Evolutionary conservation across 2,329 filamentous ascomycete species (phyloP).

Genomic region (Pseudogymnoascus destructans): DNA sequence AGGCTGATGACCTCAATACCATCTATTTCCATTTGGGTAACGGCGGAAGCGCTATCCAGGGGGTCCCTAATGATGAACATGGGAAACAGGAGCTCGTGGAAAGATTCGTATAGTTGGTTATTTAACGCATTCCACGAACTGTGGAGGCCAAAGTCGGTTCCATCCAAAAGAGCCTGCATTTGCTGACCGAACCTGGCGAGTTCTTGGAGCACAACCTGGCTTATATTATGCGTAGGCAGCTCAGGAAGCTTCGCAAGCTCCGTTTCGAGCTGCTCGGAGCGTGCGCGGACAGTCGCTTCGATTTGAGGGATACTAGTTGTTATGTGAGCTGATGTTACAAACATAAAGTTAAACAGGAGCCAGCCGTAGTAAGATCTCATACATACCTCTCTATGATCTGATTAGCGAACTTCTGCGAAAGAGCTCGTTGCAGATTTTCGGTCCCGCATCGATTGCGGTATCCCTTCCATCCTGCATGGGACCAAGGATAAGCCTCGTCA

Average conservation of each 20-base stretch:
- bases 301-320: slow-evolving; percentile 30
- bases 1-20: slow-evolving; percentile 11
- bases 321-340: slow-evolving; percentile 12
- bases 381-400: slow-evolving; percentile 30
- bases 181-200: slow-evolving; percentile 43
- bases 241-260: slow-evolving; percentile 51
- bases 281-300: slow-evolving; percentile 18
- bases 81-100: slow-evolving; percentile 25
- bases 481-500: slow-evolving; percentile 31
- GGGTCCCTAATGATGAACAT: slow-evolving; percentile 16
- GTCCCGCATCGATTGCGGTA: slow-evolving; percentile 40
- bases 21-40: not conserved
- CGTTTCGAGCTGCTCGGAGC: slow-evolving; percentile 38
- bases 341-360: not conserved
- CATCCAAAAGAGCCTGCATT: slow-evolving; percentile 41
- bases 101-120: slow-evolving; percentile 25
- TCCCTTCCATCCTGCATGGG: slow-evolving; percentile 24
- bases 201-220: slow-evolving; percentile 49
- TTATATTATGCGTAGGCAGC: slow-evolving; percentile 49
- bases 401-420: slow-evolving; percentile 36
- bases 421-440: slow-evolving; percentile 32
- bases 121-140: slow-evolving; percentile 27
- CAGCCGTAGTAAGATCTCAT: not conserved
- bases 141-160: slow-evolving; percentile 36
- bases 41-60: too few species aligned